These are phyloP conservation scores for Halophytophthora batemanensis DNA, from an alignment of 352 stramenopile genomes.

Conservation along the genomic window DNA sequence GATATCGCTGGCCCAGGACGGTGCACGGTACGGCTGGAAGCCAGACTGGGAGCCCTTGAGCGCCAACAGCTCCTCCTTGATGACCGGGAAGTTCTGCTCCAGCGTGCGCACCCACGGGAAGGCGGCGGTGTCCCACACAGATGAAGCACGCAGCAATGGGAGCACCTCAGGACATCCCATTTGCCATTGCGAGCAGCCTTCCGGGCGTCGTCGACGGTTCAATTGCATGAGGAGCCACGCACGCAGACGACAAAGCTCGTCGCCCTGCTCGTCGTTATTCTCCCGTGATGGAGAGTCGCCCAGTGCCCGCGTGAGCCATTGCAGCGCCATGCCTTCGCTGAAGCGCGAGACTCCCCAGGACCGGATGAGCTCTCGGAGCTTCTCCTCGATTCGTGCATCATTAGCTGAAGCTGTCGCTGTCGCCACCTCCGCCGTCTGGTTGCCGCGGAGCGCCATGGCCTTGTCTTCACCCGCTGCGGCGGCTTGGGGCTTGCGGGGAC, in stretches of 20 bases:
- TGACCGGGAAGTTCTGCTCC: slow-evolving; percentile 46
- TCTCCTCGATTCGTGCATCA: slow-evolving; percentile 22
- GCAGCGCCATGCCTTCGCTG: slow-evolving; percentile 58
- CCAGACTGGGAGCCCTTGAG: slow-evolving; percentile 33
- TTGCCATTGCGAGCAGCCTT: slow-evolving; percentile 49
- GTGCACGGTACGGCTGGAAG: slow-evolving; percentile 80
- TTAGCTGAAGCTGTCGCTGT: no score
- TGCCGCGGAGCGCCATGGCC: no score
- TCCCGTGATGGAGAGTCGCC: neutral
- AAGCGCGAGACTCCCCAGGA: slow-evolving; percentile 67
- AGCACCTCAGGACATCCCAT: slow-evolving; percentile 63
- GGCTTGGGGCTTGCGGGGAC: neutral
- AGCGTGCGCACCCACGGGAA: slow-evolving; percentile 52
- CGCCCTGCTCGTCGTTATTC: slow-evolving; percentile 11
- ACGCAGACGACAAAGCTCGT: slow-evolving; percentile 40
- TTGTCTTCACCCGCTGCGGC: neutral
- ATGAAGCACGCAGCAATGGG: slow-evolving; percentile 33
- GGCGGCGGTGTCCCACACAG: slow-evolving; percentile 45
- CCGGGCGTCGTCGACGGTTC: slow-evolving; percentile 35
- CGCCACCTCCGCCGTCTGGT: no score
- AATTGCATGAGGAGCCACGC: slow-evolving; percentile 73
- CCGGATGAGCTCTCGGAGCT: slow-evolving; percentile 41
- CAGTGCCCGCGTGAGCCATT: slow-evolving; percentile 50
- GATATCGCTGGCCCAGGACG: slow-evolving; percentile 62
- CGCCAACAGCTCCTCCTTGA: slow-evolving; percentile 61